Evolutionary conservation across 2,329 filamentous ascomycete species (phyloP), one percentile per base, ranked within the genome.

Genomic region (Coniochaeta hoffmannii): DNA sequence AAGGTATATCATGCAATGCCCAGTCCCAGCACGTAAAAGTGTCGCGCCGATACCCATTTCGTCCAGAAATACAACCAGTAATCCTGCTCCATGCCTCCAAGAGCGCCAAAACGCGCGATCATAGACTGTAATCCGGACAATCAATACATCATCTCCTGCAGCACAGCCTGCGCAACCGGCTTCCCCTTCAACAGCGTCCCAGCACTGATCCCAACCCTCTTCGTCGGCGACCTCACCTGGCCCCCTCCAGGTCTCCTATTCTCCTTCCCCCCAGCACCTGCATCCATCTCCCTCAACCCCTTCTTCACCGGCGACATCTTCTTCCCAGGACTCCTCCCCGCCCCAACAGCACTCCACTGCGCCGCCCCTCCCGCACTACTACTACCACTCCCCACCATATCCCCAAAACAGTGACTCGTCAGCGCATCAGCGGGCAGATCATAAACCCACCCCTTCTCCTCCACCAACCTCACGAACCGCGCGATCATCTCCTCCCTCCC

Each of bases 381-480:
- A n/a, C n/a, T n/a, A n/a, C n/a, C n/a, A n/a, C n/a, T n/a, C n/a
- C n/a, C 82, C 8, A 66, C 67, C 22, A 73, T 67, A 19, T 85
- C 81, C 50, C 86, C 85, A 60, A 90, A 92, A 38, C 74, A 67
- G 71, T 96, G 90, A 30, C 74, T 79, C 10, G 86, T 82, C 8
- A 88, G 68, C 46, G 87, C 88, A 11, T 81, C 76, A 1, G 68
- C 66, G 0, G 82, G 83, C 53, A 97, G 67, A 61, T 96, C 81
- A 61, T 90, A 86, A 15, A 91, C 77, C 92, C 94, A 97, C n/a
- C 80, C 75, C 53, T 82, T 83, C 55, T 79, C 74, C 60, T 92
- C 87, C 76, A 97, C 93, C 38, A 97, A 72, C 2, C 74, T 72
- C 8, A 97, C 80, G 65, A 97, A 90, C 22, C 80, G 80, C 32